A percentile compares a stretch with the other conserved stretches of the same genome.
Evolutionary conservation across 495 filamentous ascomycete genomes (phyloP).

Genomic region (Evernia prunastri): DNA sequence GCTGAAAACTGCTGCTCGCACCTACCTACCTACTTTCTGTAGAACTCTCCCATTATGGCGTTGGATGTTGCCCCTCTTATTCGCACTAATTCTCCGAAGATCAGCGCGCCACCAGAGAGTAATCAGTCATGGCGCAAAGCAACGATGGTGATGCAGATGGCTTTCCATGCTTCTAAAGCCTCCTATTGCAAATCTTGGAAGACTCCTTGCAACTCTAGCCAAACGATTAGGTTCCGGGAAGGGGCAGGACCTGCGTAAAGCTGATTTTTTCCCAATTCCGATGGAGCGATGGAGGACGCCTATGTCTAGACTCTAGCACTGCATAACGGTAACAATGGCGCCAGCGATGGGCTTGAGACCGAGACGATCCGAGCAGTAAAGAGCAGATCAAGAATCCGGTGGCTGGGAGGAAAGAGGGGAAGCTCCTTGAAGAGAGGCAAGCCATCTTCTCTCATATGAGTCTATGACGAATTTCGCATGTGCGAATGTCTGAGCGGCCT

Average conservation of each 20-base stretch:
- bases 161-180: too few species aligned
- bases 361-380: not conserved
- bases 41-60: not conserved
- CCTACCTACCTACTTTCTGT: not conserved
- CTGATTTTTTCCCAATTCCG: not conserved
- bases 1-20: not conserved
- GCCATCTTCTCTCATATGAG: not conserved
- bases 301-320: too few species aligned
- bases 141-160: not conserved
- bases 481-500: not conserved
- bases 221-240: conserved; percentile 2
- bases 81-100: not conserved
- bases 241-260: conserved; percentile 3
- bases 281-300: too few species aligned
- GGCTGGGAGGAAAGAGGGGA: conserved; percentile 1
- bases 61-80: not conserved
- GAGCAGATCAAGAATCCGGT: not conserved
- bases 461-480: not conserved
- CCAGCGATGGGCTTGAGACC: not conserved
- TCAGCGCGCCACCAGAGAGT: not conserved
- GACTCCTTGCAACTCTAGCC: not conserved
- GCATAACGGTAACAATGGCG: not conserved
- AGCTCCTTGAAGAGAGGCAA: not conserved
- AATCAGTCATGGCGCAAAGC: not conserved
- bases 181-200: too few species aligned